A percentile compares a stretch with the other conserved stretches of the same genome.
These are phyloP conservation scores for Solanum piurae DNA, from an alignment of 257 asterid genomes.

Conservation along the genomic window DNA sequence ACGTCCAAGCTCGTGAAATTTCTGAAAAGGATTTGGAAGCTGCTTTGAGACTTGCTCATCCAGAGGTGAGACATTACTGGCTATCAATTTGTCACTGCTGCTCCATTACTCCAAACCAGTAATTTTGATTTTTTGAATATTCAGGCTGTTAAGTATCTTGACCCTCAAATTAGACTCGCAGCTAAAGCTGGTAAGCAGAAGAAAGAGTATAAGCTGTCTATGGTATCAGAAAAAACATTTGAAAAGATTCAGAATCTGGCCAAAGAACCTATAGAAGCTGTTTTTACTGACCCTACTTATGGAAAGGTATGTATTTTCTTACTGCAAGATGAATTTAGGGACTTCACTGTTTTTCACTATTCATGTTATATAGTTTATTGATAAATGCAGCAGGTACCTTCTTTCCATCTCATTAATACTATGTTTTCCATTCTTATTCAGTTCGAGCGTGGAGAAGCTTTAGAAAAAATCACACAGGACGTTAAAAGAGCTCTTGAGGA, in stretches of 20 bases:
- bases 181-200: slow-evolving; percentile 84
- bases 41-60: slow-evolving; percentile 91
- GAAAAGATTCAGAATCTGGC: slow-evolving; percentile 75
- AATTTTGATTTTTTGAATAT: slow-evolving; percentile 21
- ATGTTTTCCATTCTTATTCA: slow-evolving; percentile 15
- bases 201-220: slow-evolving; percentile 61
- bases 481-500: slow-evolving; percentile 64
- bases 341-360: background rate
- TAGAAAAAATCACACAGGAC: slow-evolving; percentile 68
- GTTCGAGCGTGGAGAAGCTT: slow-evolving; percentile 96
- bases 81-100: slow-evolving; percentile 1
- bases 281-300: slow-evolving; percentile 83
- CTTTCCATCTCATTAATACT: slow-evolving; percentile 5
- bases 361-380: background rate
- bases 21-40: slow-evolving; percentile 86
- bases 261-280: slow-evolving; percentile 78
- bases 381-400: background rate
- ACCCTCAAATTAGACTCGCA: slow-evolving; percentile 87
- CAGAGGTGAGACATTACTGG: slow-evolving; percentile 44
- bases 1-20: slow-evolving; percentile 85
- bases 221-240: slow-evolving; percentile 54
- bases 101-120: background rate
- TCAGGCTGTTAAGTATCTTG: slow-evolving; percentile 87
- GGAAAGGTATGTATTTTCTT: slow-evolving; percentile 57
- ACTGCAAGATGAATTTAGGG: background rate